Evolutionary conservation across 306 rosid species (phyloP).

Genomic region (Trifolium repens): DNA sequence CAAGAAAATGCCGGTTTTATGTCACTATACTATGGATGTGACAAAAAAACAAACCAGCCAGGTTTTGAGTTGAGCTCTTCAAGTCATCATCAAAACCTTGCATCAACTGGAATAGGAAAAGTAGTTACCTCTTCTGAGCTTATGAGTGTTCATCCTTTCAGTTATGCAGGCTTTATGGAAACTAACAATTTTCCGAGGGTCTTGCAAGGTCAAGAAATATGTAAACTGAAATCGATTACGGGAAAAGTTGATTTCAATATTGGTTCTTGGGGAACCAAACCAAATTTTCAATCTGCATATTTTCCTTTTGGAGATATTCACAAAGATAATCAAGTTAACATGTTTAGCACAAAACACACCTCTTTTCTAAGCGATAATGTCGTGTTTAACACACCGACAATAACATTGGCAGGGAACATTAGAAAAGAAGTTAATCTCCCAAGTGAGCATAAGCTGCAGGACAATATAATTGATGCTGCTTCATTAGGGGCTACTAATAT

Average conservation of each 20-base stretch:
- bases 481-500: constrained; percentile 49
- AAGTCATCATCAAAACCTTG: constrained; percentile 70
- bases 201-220: constrained; percentile 99
- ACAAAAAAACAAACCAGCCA: constrained; percentile 62
- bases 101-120: constrained; percentile 56
- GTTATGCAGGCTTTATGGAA: constrained; percentile 84
- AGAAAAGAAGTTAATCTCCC: constrained; percentile 57
- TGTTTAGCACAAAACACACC: constrained; percentile 54
- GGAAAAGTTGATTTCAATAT: constrained; percentile 66
- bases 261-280: constrained; percentile 80
- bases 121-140: constrained; percentile 57
- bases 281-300: constrained; percentile 57
- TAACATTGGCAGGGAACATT: constrained; percentile 49
- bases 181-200: constrained; percentile 81
- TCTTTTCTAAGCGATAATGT: constrained; percentile 56
- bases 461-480: constrained; percentile 52
- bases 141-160: constrained; percentile 63
- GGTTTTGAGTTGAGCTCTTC: constrained; percentile 74
- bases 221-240: constrained; percentile 72
- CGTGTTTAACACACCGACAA: constrained; percentile 47
- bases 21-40: constrained; percentile 79
- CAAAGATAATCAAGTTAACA: constrained; percentile 54
- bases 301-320: constrained; percentile 68
- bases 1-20: constrained; percentile 95
- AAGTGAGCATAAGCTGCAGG: constrained; percentile 60